Evolutionary conservation across 2,329 filamentous ascomycete species (phyloP).

Genomic region (Fusarium marasasianum): DNA sequence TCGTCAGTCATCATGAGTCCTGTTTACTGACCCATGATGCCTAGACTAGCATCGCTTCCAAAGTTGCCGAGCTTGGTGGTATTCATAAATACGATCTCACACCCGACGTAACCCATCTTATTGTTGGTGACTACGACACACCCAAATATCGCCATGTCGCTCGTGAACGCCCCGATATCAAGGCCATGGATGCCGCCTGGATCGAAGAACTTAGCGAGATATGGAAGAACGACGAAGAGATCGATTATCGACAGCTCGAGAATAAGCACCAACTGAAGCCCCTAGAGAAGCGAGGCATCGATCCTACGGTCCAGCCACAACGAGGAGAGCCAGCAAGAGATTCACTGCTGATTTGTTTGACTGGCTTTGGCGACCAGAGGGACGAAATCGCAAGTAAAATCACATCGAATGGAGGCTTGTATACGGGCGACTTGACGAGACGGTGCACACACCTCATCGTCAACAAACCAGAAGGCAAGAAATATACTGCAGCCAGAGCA

Average conservation of each 20-base stretch:
- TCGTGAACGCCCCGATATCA: slow-evolving; percentile 85
- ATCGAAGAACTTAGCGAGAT: slow-evolving; percentile 79
- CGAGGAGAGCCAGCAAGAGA: slow-evolving; percentile 46
- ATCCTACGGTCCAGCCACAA: slow-evolving; percentile 42
- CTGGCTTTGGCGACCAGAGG: slow-evolving; percentile 70
- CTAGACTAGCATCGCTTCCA: slow-evolving; percentile 66
- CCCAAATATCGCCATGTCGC: slow-evolving; percentile 97
- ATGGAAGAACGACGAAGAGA: slow-evolving; percentile 84
- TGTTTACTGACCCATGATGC: not conserved
- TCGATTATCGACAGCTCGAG: slow-evolving; percentile 78
- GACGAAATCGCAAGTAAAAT: slow-evolving; percentile 75
- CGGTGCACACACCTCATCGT: slow-evolving; percentile 89
- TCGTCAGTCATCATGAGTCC: not conserved
- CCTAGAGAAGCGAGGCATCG: slow-evolving; percentile 64
- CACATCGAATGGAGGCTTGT: slow-evolving; percentile 77
- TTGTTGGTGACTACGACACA: slow-evolving; percentile 89
- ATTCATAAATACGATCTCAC: slow-evolving; percentile 90
- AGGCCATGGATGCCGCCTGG: slow-evolving; percentile 84
- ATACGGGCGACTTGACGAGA: slow-evolving; percentile 87
- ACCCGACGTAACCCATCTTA: slow-evolving; percentile 93
- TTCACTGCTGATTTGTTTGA: slow-evolving; percentile 63
- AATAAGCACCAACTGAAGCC: slow-evolving; percentile 69
- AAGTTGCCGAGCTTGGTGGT: slow-evolving; percentile 84
- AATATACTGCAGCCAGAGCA: slow-evolving; percentile 85
- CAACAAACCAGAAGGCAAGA: slow-evolving; percentile 80